Percentiles rank a stretch among this genome's conserved stretches.
Evolutionary conservation across 495 filamentous ascomycete genomes (phyloP).

Genomic region (Poronia punctata): DNA sequence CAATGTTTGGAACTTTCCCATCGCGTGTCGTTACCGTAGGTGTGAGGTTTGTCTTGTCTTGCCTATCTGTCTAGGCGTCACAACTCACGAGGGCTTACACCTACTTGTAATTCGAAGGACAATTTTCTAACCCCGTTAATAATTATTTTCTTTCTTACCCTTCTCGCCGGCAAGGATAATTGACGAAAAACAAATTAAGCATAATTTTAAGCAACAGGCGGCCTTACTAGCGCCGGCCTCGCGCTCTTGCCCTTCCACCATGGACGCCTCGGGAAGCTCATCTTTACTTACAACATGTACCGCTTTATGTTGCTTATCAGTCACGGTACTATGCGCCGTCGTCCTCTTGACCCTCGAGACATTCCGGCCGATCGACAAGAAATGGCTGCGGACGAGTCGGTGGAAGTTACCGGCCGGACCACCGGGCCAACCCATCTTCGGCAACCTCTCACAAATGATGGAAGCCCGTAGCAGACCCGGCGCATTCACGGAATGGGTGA

Average conservation of each 20-base stretch:
- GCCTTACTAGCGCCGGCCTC: neutral
- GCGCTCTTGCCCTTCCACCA: neutral
- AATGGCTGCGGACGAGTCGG: neutral
- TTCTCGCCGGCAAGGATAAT: too few relatives aligned
- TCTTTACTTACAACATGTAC: too few relatives aligned
- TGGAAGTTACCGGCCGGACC: neutral
- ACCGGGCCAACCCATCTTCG: neutral
- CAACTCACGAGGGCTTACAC: too few relatives aligned
- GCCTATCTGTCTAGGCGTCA: too few relatives aligned
- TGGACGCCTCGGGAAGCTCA: neutral
- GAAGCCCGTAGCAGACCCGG: neutral
- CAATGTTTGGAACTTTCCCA: too few relatives aligned
- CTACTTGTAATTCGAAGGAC: too few relatives aligned
- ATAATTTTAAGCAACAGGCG: too few relatives aligned
- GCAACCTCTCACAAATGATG: constrained; percentile 2
- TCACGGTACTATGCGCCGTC: neutral
- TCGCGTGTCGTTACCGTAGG: too few relatives aligned
- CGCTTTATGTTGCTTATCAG: neutral
- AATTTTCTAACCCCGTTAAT: too few relatives aligned
- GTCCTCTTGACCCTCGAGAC: neutral
- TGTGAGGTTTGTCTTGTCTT: too few relatives aligned
- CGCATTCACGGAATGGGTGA: neutral
- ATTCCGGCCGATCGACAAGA: neutral
- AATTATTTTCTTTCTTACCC: too few relatives aligned
- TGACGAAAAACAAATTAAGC: too few relatives aligned